Evolutionary conservation across 2,329 filamentous ascomycete genomes (phyloP).

Genomic region (Cladophialophora bantiana): DNA sequence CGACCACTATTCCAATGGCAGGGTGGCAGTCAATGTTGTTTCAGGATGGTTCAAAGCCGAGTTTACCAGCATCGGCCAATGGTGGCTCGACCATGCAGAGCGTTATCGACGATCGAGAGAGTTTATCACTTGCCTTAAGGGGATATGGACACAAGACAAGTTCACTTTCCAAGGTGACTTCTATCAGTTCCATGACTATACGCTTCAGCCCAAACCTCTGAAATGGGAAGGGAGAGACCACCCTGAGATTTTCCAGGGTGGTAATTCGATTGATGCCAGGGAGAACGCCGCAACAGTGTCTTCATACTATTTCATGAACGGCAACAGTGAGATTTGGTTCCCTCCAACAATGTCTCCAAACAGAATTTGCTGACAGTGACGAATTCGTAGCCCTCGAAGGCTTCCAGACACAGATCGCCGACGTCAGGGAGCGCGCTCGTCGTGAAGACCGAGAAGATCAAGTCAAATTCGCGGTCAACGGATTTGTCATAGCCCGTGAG

Average conservation of each 20-base stretch:
- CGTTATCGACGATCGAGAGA: conserved; percentile 59
- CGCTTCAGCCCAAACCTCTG: conserved; percentile 60
- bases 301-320: conserved; percentile 65
- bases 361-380: neutral
- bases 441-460: conserved; percentile 54
- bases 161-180: conserved; percentile 61
- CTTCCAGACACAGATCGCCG: conserved; percentile 58
- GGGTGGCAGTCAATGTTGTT: conserved; percentile 57
- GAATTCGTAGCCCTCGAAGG: conserved; percentile 52
- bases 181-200: conserved; percentile 61
- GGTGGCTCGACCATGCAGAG: conserved; percentile 63
- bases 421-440: conserved; percentile 57
- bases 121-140: conserved; percentile 60
- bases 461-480: conserved; percentile 58
- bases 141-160: conserved; percentile 60
- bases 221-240: conserved; percentile 53
- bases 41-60: conserved; percentile 63
- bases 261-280: conserved; percentile 59
- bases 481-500: conserved; percentile 50
- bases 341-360: neutral
- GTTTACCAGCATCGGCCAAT: conserved; percentile 60
- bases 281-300: conserved; percentile 57
- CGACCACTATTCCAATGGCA: conserved; percentile 59
- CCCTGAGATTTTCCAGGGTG: conserved; percentile 62
- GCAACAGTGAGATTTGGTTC: conserved; percentile 48